Evolutionary conservation across 2,329 filamentous ascomycete species (phyloP).

Genomic region (Dothidotthia symphoricarpi): DNA sequence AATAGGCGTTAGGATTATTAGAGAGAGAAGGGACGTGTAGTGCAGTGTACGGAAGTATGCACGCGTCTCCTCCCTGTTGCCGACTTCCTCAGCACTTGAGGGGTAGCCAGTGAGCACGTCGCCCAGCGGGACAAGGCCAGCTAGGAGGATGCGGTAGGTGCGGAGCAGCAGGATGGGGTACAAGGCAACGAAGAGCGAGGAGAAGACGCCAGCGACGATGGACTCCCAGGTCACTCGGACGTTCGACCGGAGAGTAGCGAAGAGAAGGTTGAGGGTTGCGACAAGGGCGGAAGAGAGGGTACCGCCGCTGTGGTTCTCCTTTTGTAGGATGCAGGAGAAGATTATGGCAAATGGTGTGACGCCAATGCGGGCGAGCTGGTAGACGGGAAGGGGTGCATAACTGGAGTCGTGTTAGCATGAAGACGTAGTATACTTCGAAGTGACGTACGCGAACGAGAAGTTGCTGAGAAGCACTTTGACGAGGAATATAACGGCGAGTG

Average conservation of each 20-base stretch:
- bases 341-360: constrained; percentile 52
- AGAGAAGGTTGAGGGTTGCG: constrained; percentile 52
- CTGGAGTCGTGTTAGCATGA: constrained; percentile 28
- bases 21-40: constrained; percentile 52
- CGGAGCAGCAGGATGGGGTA: constrained; percentile 53
- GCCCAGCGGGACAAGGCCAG: constrained; percentile 45
- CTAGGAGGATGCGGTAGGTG: constrained; percentile 50
- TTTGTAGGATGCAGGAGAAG: constrained; percentile 49
- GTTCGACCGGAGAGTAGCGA: constrained; percentile 48
- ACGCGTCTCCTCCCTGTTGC: constrained; percentile 49
- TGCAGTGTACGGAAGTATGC: constrained; percentile 54
- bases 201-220: constrained; percentile 53
- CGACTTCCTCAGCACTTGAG: constrained; percentile 28
- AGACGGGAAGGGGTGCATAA: constrained; percentile 53
- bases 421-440: neutral
- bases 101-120: constrained; percentile 46
- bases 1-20: constrained; percentile 51
- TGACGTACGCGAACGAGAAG: constrained; percentile 52
- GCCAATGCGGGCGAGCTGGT: constrained; percentile 53
- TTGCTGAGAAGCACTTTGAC: constrained; percentile 54
- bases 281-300: constrained; percentile 53
- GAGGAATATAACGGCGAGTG: constrained; percentile 51
- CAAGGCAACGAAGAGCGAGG: constrained; percentile 52
- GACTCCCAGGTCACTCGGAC: constrained; percentile 54
- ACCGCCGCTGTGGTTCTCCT: constrained; percentile 48